Evolutionary conservation across 1,284 basidiomycete genomes (phyloP), one percentile per base, ranked within the genome.

Genomic region (Heliocybe sulcata): DNA sequence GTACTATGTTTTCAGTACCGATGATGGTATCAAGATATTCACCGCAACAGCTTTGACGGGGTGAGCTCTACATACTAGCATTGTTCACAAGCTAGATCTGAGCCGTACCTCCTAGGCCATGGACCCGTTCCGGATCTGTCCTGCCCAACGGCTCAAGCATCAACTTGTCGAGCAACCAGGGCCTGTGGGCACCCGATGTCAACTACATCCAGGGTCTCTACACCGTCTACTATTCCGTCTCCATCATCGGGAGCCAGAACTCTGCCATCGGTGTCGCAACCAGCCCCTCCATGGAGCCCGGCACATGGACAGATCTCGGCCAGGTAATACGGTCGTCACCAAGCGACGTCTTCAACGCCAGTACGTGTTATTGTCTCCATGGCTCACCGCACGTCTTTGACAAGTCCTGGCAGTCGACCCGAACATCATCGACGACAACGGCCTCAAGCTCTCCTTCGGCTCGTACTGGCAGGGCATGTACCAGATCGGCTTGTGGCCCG

Each of bases 241-340:
- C 68, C 20, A 56, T 62, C 2, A 58, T 68, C 33, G 67, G 66
- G 14, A 64, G 60, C n/a, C 66, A 67, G 55, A 61, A 67, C 47
- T 70, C 68, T 19, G 65, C 58, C 12, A 70, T 70, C 54, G 69
- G 69, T 0, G 60, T 69, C 23, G 69, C 69, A 2, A 70, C 67
- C 0, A 67, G 65, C 55, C 47, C 53, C 8, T 63, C 67, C 9
- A 66, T 69, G 65, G 65, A 67, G 42, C 61, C 65, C 9, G 69
- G 68, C 9, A 63, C 64, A 1, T 71, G 69, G 69, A 65, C 63
- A 2, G 69, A 71, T 55, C 62, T 63, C 14, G 69, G 69, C 9
- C 58, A 60, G 10, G 68, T 71, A 3, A 62, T 69, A 51, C 57
- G 58, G 2, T 67, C 67, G 0, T 54, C 54, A 11, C 51, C 60